Conservation (phyloP, 2,329 filamentous ascomycete genomes). For the Aspergillus ustus region DNA sequence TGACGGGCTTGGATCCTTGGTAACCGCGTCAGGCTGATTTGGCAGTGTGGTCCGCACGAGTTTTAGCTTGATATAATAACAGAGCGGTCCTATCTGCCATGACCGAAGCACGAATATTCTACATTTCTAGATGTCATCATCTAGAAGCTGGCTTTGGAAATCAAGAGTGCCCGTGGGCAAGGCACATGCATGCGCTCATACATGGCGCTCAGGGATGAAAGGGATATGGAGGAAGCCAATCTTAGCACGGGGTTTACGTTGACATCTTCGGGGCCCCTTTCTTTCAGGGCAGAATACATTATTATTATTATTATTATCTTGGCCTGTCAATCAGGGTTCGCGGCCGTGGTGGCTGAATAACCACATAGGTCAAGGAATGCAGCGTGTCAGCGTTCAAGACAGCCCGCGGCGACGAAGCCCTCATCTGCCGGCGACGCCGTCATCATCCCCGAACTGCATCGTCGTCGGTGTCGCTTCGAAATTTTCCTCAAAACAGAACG, state of each 20-base stretch:
- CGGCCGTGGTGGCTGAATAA: background rate
- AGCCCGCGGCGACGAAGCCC: background rate
- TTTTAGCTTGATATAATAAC: background rate
- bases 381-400: background rate
- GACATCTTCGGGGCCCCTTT: background rate
- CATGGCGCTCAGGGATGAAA: background rate
- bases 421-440: background rate
- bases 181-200: background rate
- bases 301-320: background rate
- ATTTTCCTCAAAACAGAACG: background rate
- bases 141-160: background rate
- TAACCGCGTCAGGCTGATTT: background rate
- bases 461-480: background rate
- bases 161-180: background rate
- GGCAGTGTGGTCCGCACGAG: background rate
- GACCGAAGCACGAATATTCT: background rate
- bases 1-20: background rate
- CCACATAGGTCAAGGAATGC: background rate
- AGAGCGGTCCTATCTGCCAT: background rate
- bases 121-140: background rate
- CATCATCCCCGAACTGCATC: background rate
- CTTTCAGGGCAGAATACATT: background rate
- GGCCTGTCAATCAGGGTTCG: background rate
- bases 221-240: background rate
- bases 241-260: background rate